Evolutionary conservation across 2,329 filamentous ascomycete species (phyloP).

Genomic region (Xylariaceae sp.): DNA sequence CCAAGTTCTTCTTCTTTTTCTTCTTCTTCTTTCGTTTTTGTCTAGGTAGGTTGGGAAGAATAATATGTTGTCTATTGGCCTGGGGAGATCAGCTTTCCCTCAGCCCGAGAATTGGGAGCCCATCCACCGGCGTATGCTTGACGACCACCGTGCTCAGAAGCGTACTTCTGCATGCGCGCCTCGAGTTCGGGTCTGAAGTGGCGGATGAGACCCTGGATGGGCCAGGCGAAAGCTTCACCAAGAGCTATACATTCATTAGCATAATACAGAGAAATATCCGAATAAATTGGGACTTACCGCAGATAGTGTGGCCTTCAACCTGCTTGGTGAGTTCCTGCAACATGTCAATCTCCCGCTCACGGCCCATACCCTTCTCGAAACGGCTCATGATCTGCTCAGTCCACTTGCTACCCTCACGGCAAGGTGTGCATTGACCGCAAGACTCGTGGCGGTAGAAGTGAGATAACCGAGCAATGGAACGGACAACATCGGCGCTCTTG

Average conservation of each 20-base stretch:
- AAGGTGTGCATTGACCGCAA: conserved; percentile 98
- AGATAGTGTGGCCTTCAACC: conserved; percentile 98
- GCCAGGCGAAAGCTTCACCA: conserved; percentile 97
- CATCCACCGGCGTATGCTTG: conserved; percentile 80
- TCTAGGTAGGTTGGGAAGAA: conserved; percentile 5
- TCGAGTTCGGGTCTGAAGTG: conserved; percentile 97
- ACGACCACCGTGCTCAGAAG: conserved; percentile 61
- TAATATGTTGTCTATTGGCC: conserved; percentile 62
- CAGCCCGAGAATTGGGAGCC: conserved; percentile 65
- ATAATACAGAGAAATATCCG: conserved; percentile 16
- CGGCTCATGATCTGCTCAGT: conserved; percentile 98
- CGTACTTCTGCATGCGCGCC: conserved; percentile 78
- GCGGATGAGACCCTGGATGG: conserved; percentile 93
- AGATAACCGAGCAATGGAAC: conserved; percentile 84
- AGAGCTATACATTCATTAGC: conserved; percentile 53
- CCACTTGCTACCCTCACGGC: conserved; percentile 98
- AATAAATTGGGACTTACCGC: conserved; percentile 56
- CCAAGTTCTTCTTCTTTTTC: conserved; percentile 8
- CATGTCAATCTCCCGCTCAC: conserved; percentile 96
- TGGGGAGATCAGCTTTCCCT: conserved; percentile 81
- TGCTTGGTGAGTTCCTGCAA: conserved; percentile 98
- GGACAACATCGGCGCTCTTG: conserved; percentile 92
- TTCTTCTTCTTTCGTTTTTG: not conserved
- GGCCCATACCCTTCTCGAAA: conserved; percentile 85
- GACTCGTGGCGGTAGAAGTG: conserved; percentile 99